Conservation (phyloP, 371 early-diverging fungal genomes). For the Lichtheimia ramosa region DNA sequence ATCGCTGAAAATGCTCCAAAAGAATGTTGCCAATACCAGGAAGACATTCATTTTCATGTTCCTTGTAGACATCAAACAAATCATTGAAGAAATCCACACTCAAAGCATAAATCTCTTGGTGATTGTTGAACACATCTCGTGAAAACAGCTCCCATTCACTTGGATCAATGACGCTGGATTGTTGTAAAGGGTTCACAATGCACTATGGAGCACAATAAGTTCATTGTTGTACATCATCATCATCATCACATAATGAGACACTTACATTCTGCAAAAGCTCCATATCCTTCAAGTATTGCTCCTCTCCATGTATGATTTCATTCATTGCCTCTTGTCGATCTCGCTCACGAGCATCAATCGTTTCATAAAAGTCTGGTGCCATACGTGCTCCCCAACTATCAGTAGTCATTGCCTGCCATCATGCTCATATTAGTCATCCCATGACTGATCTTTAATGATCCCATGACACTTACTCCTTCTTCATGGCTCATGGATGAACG, state of each 20-base stretch:
- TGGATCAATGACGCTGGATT: slow-evolving; percentile 37
- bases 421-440: neutral
- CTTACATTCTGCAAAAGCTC: slow-evolving; percentile 17
- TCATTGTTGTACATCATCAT: neutral
- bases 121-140: slow-evolving; percentile 77
- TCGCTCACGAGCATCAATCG: slow-evolving; percentile 68
- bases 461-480: slow-evolving; percentile 10
- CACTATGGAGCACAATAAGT: slow-evolving; percentile 1
- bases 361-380: slow-evolving; percentile 65
- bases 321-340: slow-evolving; percentile 88
- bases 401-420: slow-evolving; percentile 3
- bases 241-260: too few relatives aligned
- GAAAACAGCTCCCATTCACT: slow-evolving; percentile 62
- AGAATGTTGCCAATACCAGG: slow-evolving; percentile 81
- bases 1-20: slow-evolving; percentile 58
- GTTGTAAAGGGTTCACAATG: slow-evolving; percentile 11
- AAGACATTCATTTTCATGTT: slow-evolving; percentile 54
- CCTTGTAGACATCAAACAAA: slow-evolving; percentile 58
- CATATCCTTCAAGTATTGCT: slow-evolving; percentile 78
- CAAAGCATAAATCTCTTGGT: slow-evolving; percentile 63
- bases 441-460: neutral
- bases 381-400: slow-evolving; percentile 58
- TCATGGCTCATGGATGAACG: slow-evolving; percentile 5
- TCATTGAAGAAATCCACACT: slow-evolving; percentile 67
- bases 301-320: slow-evolving; percentile 83